Percentiles rank a stretch among this genome's conserved stretches.
These are phyloP conservation scores for Phytopythium sindhum DNA, from an alignment of 352 stramenopile species.

Conservation along the genomic window DNA sequence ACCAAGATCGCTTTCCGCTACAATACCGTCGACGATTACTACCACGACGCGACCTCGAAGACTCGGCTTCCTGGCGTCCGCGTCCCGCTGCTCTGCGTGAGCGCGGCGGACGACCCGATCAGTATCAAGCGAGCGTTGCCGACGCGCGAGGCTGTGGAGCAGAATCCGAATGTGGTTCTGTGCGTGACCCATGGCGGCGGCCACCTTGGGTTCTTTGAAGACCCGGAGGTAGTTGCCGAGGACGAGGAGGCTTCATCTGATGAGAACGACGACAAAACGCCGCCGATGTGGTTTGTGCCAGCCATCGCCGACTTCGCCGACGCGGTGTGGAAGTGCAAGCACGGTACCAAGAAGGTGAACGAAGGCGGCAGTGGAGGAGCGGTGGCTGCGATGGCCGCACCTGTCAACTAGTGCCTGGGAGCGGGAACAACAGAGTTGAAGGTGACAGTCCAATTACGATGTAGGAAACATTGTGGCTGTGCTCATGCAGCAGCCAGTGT, in stretches of 20 bases:
- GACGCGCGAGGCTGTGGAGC: constrained; percentile 20
- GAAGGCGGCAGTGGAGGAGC: background rate
- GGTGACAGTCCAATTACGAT: background rate
- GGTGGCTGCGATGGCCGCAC: background rate
- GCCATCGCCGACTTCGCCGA: constrained; percentile 55
- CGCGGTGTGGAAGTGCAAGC: constrained; percentile 29
- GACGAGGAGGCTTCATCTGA: constrained; percentile 1
- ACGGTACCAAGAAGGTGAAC: constrained; percentile 7
- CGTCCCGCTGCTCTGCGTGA: constrained; percentile 64
- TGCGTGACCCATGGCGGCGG: constrained; percentile 59
- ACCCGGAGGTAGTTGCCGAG: constrained; percentile 14
- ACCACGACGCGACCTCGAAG: constrained; percentile 45
- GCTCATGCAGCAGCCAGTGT: background rate
- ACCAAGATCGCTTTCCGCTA: constrained; percentile 61
- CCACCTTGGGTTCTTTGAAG: constrained; percentile 69
- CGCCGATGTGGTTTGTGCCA: constrained; percentile 44
- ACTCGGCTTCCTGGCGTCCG: constrained; percentile 29
- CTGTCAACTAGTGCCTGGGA: background rate
- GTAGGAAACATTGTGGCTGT: no score
- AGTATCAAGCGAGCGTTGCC: constrained; percentile 36
- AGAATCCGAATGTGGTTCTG: constrained; percentile 63
- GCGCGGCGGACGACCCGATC: constrained; percentile 62
- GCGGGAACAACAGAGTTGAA: no score
- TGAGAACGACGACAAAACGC: constrained; percentile 5
- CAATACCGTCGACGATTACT: constrained; percentile 56